phyloP scores from a whole-genome alignment of 176 grass and related monocot genomes.

The Otatea glauca region DNA sequence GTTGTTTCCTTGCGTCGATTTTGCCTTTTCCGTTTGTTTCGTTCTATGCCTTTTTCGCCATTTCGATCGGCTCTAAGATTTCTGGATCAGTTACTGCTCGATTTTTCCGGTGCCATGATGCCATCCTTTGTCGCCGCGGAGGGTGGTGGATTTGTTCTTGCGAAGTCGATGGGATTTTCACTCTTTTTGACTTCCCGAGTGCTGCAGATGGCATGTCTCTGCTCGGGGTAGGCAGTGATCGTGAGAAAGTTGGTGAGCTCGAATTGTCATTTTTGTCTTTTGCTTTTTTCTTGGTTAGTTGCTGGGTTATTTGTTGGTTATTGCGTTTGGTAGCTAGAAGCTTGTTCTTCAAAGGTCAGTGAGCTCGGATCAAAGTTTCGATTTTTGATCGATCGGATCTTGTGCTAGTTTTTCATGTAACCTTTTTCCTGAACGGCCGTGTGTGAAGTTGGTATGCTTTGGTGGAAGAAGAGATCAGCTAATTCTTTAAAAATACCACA shows the following conservation, averaged over 20 bases:
- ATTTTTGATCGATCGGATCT: constrained; percentile 8
- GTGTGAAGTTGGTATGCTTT: constrained; percentile 17
- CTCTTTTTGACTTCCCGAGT: constrained; percentile 23
- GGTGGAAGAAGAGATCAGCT: background rate
- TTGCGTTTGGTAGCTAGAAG: constrained; percentile 30
- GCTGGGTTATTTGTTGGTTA: constrained; percentile 25
- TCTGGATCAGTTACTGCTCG: background rate
- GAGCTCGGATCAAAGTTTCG: background rate
- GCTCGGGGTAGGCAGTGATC: constrained; percentile 37
- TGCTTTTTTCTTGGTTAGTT: constrained; percentile 12
- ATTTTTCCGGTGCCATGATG: background rate
- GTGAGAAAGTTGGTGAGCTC: constrained; percentile 45
- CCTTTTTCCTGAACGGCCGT: background rate
- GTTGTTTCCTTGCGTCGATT: background rate
- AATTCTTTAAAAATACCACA: background rate
- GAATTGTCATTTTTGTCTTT: constrained; percentile 35
- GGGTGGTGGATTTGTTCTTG: constrained; percentile 10
- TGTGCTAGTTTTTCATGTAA: background rate
- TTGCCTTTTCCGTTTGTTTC: background rate
- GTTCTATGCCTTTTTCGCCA: background rate
- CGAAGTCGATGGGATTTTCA: background rate
- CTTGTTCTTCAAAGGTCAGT: constrained; percentile 22
- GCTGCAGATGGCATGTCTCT: constrained; percentile 46
- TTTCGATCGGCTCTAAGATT: background rate
- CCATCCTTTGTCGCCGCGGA: background rate